Conservation (phyloP, 495 filamentous ascomycete species). For the Margaritispora aquatica region DNA sequence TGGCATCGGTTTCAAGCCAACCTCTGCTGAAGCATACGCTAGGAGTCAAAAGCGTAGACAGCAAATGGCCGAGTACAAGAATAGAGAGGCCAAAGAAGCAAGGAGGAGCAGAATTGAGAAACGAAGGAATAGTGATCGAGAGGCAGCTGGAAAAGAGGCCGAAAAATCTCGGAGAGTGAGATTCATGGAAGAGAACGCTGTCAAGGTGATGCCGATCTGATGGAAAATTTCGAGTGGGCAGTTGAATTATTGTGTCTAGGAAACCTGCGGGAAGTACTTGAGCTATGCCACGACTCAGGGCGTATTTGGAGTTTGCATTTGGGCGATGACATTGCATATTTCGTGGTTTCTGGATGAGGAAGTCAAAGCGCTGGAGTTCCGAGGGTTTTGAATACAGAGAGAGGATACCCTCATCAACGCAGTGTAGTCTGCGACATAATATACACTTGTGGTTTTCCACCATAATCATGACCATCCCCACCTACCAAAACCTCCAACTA, state of each 20-base stretch:
- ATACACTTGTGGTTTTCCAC: not conserved
- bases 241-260: not conserved
- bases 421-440: not conserved
- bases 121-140: constrained; percentile 35
- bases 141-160: constrained; percentile 10
- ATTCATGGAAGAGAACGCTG: constrained; percentile 22
- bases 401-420: not conserved
- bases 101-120: constrained; percentile 65
- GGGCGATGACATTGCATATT: too few species aligned
- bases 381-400: not conserved
- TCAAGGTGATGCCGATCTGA: constrained; percentile 9
- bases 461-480: constrained; percentile 21
- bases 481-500: constrained; percentile 48
- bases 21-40: constrained; percentile 72
- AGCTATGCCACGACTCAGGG: too few species aligned
- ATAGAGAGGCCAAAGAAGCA: constrained; percentile 77
- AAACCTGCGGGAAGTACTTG: too few species aligned
- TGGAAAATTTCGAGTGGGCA: not conserved
- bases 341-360: not conserved
- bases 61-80: constrained; percentile 80
- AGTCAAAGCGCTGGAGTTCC: not conserved
- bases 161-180: constrained; percentile 18
- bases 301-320: too few species aligned
- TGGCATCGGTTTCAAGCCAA: constrained; percentile 88
- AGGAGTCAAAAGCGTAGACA: constrained; percentile 67